Evolutionary conservation across 2,329 filamentous ascomycete genomes (phyloP).

Genomic region (Colletotrichum cordylinicola): DNA sequence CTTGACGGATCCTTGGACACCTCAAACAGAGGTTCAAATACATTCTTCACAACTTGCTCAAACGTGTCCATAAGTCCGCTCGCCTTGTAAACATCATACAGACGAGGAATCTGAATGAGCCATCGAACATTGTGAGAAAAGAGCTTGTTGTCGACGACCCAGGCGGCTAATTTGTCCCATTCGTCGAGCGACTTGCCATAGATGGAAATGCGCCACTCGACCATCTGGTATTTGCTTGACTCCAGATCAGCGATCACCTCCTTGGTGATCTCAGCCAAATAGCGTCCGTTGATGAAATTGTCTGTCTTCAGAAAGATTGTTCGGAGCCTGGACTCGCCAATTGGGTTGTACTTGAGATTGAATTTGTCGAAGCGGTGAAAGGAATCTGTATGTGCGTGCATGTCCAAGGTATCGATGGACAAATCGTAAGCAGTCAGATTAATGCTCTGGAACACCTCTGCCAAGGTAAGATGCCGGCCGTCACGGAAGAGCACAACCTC

Average conservation of each 20-base stretch:
- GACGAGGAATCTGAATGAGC: conserved; percentile 92
- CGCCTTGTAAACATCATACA: conserved; percentile 96
- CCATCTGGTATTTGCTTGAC: conserved; percentile 99
- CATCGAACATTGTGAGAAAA: conserved; percentile 98
- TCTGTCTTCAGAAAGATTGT: conserved; percentile 99
- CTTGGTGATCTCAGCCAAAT: conserved; percentile 96
- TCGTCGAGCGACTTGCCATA: conserved; percentile 92
- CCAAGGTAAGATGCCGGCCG: conserved; percentile 87
- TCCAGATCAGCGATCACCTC: conserved; percentile 97
- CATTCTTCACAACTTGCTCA: conserved; percentile 87
- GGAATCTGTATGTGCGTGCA: conserved; percentile 97
- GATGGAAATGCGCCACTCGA: conserved; percentile 98
- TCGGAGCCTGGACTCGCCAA: conserved; percentile 91
- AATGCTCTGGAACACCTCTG: conserved; percentile 96
- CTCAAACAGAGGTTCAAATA: conserved; percentile 94
- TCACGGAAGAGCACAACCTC: conserved; percentile 93
- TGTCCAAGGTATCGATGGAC: conserved; percentile 97
- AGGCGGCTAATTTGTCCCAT: conserved; percentile 96
- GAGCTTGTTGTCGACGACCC: conserved; percentile 97
- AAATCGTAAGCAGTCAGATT: conserved; percentile 96
- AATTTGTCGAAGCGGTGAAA: conserved; percentile 99
- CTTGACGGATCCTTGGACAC: conserved; percentile 86
- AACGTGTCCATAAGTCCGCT: conserved; percentile 87
- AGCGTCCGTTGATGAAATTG: conserved; percentile 95
- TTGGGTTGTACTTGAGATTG: conserved; percentile 97